Evolutionary conservation across 345 rosid species (phyloP).

Genomic region (Laguncularia racemosa): DNA sequence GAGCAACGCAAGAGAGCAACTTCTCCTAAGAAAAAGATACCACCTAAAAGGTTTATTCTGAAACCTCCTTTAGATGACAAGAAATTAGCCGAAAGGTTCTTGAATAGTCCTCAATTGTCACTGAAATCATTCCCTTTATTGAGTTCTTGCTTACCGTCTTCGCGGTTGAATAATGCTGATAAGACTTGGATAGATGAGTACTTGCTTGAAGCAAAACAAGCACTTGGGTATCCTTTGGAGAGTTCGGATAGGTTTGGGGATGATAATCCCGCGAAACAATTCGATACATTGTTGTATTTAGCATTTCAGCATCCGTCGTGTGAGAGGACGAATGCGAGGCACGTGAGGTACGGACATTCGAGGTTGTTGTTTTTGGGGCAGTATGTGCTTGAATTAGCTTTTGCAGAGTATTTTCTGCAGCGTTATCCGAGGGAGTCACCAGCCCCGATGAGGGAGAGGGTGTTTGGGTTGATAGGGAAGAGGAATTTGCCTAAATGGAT

Average conservation of each 20-base stretch:
- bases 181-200: conserved; percentile 87
- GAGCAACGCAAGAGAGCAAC: conserved; percentile 65
- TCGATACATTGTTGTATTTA: conserved; percentile 70
- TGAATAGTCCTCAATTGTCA: conserved; percentile 84
- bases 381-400: conserved; percentile 81
- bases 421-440: conserved; percentile 91
- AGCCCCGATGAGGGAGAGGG: conserved; percentile 89
- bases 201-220: conserved; percentile 87
- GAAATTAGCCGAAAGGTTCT: conserved; percentile 60
- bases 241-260: conserved; percentile 53
- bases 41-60: conserved; percentile 65
- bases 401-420: conserved; percentile 79
- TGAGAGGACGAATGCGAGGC: conserved; percentile 76
- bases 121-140: conserved; percentile 76
- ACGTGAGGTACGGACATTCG: conserved; percentile 77
- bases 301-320: conserved; percentile 92
- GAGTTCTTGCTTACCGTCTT: conserved; percentile 80
- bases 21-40: conserved; percentile 57
- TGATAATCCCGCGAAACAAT: conserved; percentile 93
- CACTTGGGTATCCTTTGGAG: conserved; percentile 78
- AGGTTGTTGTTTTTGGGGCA: conserved; percentile 83
- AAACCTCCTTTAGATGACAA: conserved; percentile 89
- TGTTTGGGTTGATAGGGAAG: conserved; percentile 87
- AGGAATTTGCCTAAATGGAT: conserved; percentile 81
- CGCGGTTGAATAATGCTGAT: conserved; percentile 81